These are phyloP conservation scores for Camillea tinctor DNA, from an alignment of 2,329 filamentous ascomycete genomes.

Conservation along the genomic window DNA sequence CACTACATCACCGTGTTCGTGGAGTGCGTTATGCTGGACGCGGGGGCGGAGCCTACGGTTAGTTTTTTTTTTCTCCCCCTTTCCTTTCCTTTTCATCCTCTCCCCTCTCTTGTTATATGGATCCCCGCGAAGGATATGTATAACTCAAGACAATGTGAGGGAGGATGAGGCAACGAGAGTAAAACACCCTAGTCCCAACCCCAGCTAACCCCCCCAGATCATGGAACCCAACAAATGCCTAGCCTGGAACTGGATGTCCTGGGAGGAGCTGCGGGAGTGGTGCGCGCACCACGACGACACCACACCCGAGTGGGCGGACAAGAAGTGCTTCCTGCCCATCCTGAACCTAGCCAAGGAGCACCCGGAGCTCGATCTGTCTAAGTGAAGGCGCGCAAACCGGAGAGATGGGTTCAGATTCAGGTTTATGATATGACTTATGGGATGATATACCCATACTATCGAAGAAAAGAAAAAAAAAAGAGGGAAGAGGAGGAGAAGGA, in stretches of 20 bases:
- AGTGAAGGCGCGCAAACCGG: too few species aligned
- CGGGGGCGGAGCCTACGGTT: slow-evolving; percentile 52
- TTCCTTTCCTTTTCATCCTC: too few species aligned
- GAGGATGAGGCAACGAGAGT: slow-evolving; percentile 3
- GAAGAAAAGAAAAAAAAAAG: too few species aligned
- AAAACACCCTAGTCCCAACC: too few species aligned
- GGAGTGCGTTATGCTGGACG: slow-evolving; percentile 47
- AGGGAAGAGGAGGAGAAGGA: too few species aligned
- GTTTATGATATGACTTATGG: too few species aligned
- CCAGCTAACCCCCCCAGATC: slow-evolving; percentile 26
- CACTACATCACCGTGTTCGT: slow-evolving; percentile 78
- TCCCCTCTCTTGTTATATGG: too few species aligned
- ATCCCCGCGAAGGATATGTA: not conserved
- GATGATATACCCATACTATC: too few species aligned
- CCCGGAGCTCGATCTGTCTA: slow-evolving; percentile 7
- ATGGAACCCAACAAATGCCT: slow-evolving; percentile 52
- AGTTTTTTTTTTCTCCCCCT: slow-evolving; percentile 25
- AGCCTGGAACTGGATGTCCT: slow-evolving; percentile 48
- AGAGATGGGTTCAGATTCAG: too few species aligned
- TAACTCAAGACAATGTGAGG: not conserved
- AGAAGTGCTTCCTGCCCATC: slow-evolving; percentile 41
- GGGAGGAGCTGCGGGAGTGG: slow-evolving; percentile 40
- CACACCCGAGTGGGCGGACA: slow-evolving; percentile 19
- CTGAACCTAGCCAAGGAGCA: slow-evolving; percentile 21
- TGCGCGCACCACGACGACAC: slow-evolving; percentile 28